phyloP scores from a whole-genome alignment of 2,329 filamentous ascomycete species.

The Dothistroma pini region DNA sequence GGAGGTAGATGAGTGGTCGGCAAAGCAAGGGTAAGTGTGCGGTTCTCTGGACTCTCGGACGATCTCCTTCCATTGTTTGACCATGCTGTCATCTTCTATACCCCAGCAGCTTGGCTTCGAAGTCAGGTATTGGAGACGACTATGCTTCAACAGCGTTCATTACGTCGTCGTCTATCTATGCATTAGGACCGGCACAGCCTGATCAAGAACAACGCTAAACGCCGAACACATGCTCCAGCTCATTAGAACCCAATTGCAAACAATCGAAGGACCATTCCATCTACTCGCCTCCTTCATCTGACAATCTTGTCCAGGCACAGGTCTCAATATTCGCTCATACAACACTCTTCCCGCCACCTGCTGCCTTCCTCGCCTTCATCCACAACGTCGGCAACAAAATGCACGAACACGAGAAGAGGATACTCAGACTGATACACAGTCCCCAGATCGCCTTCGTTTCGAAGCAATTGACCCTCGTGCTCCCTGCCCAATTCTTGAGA shows the following conservation, averaged over 20 bases:
- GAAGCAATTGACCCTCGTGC: slow-evolving; percentile 65
- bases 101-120: too few relatives aligned
- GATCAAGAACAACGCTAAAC: background rate
- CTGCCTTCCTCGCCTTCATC: slow-evolving; percentile 48
- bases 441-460: slow-evolving; percentile 89
- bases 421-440: slow-evolving; percentile 70
- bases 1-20: background rate
- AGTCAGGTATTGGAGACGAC: background rate
- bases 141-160: background rate
- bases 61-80: too few relatives aligned
- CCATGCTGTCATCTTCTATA: too few relatives aligned
- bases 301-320: background rate
- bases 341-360: slow-evolving; percentile 15
- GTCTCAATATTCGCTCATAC: slow-evolving; percentile 6
- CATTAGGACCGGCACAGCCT: background rate
- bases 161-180: background rate
- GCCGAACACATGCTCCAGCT: background rate
- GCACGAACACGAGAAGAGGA: slow-evolving; percentile 46
- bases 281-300: background rate
- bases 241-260: too few relatives aligned
- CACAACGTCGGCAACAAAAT: slow-evolving; percentile 47
- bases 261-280: too few relatives aligned
- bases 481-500: slow-evolving; percentile 56
- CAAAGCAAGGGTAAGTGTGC: background rate
- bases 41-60: background rate